phyloP scores from a whole-genome alignment of 2,329 filamentous ascomycete species.

The Aureobasidium sp. region DNA sequence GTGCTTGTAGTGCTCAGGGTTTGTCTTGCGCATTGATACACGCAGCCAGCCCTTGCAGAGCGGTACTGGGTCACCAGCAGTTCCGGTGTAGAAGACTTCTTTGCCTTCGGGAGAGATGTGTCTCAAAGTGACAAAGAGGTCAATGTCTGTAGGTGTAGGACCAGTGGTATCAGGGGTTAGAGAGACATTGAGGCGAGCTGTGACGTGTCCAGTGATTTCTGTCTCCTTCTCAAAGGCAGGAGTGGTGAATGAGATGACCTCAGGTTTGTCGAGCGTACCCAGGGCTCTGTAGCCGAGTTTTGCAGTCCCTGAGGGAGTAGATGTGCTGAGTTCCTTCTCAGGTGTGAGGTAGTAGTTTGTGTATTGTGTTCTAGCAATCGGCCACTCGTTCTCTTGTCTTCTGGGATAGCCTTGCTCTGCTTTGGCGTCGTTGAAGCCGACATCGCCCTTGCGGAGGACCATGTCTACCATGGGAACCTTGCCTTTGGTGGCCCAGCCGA shows the following conservation, averaged over 20 bases:
- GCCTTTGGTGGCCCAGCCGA: conserved; percentile 51
- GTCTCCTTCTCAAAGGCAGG: conserved; percentile 52
- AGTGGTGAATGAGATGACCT: conserved; percentile 52
- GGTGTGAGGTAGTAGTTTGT: conserved; percentile 53
- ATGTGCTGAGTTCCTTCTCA: conserved; percentile 35
- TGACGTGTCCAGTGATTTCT: conserved; percentile 61
- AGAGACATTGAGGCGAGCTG: conserved; percentile 57
- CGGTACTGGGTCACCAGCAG: conserved; percentile 56
- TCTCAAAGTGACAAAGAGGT: conserved; percentile 56
- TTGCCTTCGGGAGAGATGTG: conserved; percentile 49
- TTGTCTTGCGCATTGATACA: conserved; percentile 49
- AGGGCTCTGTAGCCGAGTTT: conserved; percentile 53
- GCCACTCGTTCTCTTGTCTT: conserved; percentile 56
- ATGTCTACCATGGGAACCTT: conserved; percentile 54
- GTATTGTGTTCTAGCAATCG: conserved; percentile 57
- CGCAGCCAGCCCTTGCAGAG: conserved; percentile 60
- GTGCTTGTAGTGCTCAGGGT: conserved; percentile 46
- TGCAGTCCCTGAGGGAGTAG: conserved; percentile 22
- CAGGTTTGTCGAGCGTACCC: conserved; percentile 48
- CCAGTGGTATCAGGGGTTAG: conserved; percentile 35
- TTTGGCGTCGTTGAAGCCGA: conserved; percentile 54
- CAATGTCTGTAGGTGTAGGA: conserved; percentile 48
- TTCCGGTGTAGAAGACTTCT: conserved; percentile 59
- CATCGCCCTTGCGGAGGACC: conserved; percentile 56
- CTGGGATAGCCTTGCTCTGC: conserved; percentile 49